Evolutionary conservation across 768 basidiomycete genomes (phyloP).

Genomic region (Hypsizygus marmoreus): DNA sequence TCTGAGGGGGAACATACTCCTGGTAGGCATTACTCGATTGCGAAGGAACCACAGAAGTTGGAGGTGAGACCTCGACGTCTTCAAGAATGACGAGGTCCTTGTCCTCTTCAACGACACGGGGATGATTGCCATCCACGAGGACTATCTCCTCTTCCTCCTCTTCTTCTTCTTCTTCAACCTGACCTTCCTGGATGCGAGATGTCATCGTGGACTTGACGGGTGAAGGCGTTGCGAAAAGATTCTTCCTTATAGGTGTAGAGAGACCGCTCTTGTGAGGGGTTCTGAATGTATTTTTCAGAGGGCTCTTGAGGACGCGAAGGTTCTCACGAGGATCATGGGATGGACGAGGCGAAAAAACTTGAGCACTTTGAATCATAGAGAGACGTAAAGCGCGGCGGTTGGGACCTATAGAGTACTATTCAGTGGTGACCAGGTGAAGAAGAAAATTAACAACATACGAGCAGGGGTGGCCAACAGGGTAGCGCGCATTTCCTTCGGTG

Average conservation of each 20-base stretch:
- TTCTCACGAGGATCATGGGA: constrained; percentile 63
- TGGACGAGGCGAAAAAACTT: constrained; percentile 71
- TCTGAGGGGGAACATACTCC: constrained; percentile 32
- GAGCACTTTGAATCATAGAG: constrained; percentile 74
- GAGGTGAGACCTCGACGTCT: constrained; percentile 45
- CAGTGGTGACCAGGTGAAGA: background rate
- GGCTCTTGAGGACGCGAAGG: constrained; percentile 62
- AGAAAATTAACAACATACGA: constrained; percentile 36
- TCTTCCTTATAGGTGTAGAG: constrained; percentile 7
- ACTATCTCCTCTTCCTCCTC: constrained; percentile 53
- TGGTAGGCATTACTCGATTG: too few species aligned
- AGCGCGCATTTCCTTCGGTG: constrained; percentile 69
- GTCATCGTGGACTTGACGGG: constrained; percentile 8
- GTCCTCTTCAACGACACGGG: constrained; percentile 70
- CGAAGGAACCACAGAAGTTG: constrained; percentile 17
- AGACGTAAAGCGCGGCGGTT: constrained; percentile 57
- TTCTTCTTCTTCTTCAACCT: constrained; percentile 28
- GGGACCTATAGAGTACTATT: constrained; percentile 21
- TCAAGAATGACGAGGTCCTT: constrained; percentile 73
- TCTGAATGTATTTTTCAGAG: constrained; percentile 43
- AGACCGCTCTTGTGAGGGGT: constrained; percentile 25
- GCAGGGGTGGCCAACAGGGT: constrained; percentile 52
- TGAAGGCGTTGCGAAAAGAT: constrained; percentile 8
- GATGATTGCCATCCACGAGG: constrained; percentile 65
- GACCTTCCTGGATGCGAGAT: constrained; percentile 1